These are phyloP conservation scores for Acmispon strigosus DNA, from an alignment of 306 rosid genomes.

Conservation along the genomic window DNA sequence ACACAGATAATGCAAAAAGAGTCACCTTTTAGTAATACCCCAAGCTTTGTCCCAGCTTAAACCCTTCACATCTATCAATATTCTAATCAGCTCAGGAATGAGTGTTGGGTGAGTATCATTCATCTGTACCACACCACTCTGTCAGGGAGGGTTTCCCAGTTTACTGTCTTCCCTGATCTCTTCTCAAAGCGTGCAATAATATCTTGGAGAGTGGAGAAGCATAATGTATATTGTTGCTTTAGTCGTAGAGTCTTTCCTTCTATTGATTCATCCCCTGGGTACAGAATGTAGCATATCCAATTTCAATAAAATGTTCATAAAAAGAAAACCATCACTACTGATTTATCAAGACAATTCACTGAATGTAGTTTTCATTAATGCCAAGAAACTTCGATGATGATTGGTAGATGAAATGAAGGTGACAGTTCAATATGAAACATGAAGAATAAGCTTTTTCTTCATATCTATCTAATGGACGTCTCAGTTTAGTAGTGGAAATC, in stretches of 20 bases:
- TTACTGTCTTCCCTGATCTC: constrained; percentile 46
- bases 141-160: constrained; percentile 71
- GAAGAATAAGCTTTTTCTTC: neutral
- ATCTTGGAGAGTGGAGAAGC: constrained; percentile 90
- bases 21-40: constrained; percentile 74
- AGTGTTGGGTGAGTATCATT: constrained; percentile 97
- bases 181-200: constrained; percentile 71
- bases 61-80: constrained; percentile 65
- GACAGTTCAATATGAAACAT: too few species aligned
- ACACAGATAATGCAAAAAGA: neutral
- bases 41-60: constrained; percentile 79
- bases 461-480: neutral
- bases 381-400: neutral
- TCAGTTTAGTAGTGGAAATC: neutral
- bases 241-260: constrained; percentile 81
- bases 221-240: constrained; percentile 85
- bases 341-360: neutral
- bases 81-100: constrained; percentile 80
- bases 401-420: too few species aligned
- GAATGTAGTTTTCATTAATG: neutral
- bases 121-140: constrained; percentile 82
- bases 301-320: constrained; percentile 17
- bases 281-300: constrained; percentile 72
- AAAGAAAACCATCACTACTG: neutral
- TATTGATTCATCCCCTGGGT: constrained; percentile 78